A percentile compares a stretch with the other conserved stretches of the same genome.
phyloP scores from a whole-genome alignment of 208 protist species.

The Trypanosoma melophagium region DNA sequence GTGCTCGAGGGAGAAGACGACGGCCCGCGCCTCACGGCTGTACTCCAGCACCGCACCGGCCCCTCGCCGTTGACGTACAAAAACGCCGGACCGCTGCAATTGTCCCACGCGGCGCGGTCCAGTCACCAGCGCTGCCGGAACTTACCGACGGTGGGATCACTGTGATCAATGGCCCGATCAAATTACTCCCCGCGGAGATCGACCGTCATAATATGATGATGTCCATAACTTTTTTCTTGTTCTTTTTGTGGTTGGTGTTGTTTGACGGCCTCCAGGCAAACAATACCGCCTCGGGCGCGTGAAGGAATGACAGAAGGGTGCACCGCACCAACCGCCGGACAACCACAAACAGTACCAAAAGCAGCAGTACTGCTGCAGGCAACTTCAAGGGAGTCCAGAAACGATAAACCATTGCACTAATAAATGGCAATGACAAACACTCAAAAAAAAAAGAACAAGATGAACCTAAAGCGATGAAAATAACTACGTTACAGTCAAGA shows the following conservation, averaged over 20 bases:
- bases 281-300: constrained; percentile 29
- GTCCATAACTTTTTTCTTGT: not conserved
- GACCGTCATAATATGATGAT: not conserved
- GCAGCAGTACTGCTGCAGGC: no score
- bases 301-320: constrained; percentile 25
- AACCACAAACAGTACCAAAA: no score
- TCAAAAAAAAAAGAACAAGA: no score
- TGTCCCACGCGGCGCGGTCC: constrained; percentile 24
- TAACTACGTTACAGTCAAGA: no score
- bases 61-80: constrained; percentile 44
- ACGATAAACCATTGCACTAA: no score
- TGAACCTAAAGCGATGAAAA: no score
- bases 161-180: constrained; percentile 34
- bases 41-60: constrained; percentile 32
- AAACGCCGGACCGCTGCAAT: constrained; percentile 16
- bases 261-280: constrained; percentile 24
- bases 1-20: constrained; percentile 50
- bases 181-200: constrained; percentile 31
- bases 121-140: constrained; percentile 50
- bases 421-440: no score
- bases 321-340: not conserved
- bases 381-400: no score
- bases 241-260: not conserved
- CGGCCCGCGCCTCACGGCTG: constrained; percentile 12
- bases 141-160: constrained; percentile 18